These are phyloP conservation scores for Pseudozyma sp. DNA, from an alignment of 1,284 basidiomycete genomes.

Conservation along the genomic window DNA sequence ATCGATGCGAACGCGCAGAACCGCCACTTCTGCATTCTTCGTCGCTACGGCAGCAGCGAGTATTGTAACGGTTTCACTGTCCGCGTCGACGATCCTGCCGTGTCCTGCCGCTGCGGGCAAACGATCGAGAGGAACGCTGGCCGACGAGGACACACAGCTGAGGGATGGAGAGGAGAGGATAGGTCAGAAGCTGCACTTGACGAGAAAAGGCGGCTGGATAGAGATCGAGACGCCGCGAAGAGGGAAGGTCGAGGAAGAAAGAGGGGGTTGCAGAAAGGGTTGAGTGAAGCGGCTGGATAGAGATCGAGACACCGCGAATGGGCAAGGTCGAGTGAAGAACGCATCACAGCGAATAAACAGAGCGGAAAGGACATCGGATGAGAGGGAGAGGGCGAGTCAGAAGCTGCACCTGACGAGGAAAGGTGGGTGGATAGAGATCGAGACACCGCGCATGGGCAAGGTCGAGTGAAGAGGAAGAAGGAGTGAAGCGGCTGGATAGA, in stretches of 20 bases:
- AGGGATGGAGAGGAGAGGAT: neutral
- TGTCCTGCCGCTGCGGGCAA: conserved; percentile 46
- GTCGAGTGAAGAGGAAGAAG: too few species aligned
- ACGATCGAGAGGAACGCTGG: conserved; percentile 11
- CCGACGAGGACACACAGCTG: conserved; percentile 12
- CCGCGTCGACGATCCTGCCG: conserved; percentile 54
- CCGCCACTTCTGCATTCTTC: conserved; percentile 51
- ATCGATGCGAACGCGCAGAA: conserved; percentile 25
- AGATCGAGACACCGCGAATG: conserved; percentile 38
- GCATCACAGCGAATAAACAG: too few species aligned
- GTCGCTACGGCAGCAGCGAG: conserved; percentile 52
- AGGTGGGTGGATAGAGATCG: conserved; percentile 59
- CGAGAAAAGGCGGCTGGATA: conserved; percentile 56
- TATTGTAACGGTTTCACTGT: conserved; percentile 52
- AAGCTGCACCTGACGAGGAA: conserved; percentile 43
- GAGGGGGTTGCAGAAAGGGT: too few species aligned
- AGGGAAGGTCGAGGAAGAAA: neutral
- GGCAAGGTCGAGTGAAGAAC: neutral
- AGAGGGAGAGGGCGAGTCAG: conserved; percentile 26
- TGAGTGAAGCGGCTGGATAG: conserved; percentile 61
- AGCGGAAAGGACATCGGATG: neutral
- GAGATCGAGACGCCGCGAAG: conserved; percentile 43
- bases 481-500: too few species aligned
- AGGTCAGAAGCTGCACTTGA: conserved; percentile 49
- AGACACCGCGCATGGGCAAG: conserved; percentile 14